phyloP scores from a whole-genome alignment of 2,329 filamentous ascomycete genomes.

The Onygena corvina region DNA sequence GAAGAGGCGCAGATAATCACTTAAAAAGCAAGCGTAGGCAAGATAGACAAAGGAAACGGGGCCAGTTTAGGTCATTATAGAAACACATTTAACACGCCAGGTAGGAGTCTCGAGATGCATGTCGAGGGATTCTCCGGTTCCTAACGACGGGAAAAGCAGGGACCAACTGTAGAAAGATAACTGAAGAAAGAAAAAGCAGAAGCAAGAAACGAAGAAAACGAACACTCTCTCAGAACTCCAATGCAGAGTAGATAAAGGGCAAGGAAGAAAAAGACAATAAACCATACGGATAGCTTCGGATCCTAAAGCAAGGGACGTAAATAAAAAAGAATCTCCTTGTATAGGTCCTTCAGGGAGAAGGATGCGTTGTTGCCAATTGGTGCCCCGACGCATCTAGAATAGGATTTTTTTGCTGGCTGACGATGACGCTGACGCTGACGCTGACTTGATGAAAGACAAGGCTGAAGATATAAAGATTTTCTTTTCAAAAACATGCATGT shows the following conservation, averaged over 20 bases:
- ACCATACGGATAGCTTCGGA: not conserved
- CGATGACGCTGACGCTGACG: not conserved
- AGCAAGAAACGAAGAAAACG: not conserved
- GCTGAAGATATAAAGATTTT: not conserved
- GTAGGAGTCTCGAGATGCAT: not conserved
- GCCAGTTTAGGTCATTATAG: slow-evolving; percentile 2
- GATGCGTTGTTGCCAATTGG: too few relatives aligned
- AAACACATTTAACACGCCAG: slow-evolving; percentile 4
- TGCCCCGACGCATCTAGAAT: too few relatives aligned
- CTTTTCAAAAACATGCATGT: not conserved
- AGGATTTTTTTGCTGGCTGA: slow-evolving; percentile 5
- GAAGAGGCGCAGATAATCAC: slow-evolving; percentile 2
- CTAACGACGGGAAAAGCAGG: not conserved
- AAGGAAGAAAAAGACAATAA: not conserved
- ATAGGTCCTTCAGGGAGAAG: too few relatives aligned
- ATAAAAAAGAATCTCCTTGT: too few relatives aligned
- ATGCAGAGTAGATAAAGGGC: not conserved
- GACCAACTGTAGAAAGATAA: not conserved
- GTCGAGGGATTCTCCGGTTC: not conserved
- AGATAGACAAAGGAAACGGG: not conserved
- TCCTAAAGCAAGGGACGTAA: too few relatives aligned
- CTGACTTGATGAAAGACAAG: not conserved
- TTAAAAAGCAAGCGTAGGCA: not conserved
- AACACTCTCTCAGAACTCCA: not conserved
- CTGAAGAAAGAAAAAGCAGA: too few relatives aligned